These are phyloP conservation scores for Vitis hybrid DNA, from an alignment of 177 flowering plant genomes.

Conservation along the genomic window DNA sequence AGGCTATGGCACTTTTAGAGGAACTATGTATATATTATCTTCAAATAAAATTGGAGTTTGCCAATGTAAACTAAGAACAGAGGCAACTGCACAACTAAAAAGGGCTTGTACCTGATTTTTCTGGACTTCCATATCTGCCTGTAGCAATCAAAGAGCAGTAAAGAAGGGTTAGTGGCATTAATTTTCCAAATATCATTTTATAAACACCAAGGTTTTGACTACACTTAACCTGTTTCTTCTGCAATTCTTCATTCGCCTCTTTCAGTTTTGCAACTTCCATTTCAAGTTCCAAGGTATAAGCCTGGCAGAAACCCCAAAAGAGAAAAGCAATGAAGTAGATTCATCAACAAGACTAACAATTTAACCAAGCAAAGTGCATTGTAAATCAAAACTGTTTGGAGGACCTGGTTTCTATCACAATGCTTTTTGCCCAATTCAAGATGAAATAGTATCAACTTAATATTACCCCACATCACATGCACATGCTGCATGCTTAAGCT, in stretches of 20 bases:
- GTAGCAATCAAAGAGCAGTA: slow-evolving; percentile 16
- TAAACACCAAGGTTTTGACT: neutral
- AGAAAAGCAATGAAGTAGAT: neutral
- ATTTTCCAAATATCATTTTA: neutral
- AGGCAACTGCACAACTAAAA: neutral
- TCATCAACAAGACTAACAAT: neutral
- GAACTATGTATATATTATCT: no score
- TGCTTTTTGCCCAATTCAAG: no score
- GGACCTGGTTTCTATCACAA: no score
- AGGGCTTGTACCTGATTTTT: slow-evolving; percentile 31
- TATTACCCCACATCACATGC: no score
- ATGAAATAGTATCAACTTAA: no score
- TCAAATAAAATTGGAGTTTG: no score
- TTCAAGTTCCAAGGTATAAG: slow-evolving; percentile 50
- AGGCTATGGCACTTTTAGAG: no score
- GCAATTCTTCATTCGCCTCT: slow-evolving; percentile 40
- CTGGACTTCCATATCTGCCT: slow-evolving; percentile 38
- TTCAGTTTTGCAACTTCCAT: slow-evolving; percentile 48
- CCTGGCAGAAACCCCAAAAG: slow-evolving; percentile 24
- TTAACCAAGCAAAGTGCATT: neutral
- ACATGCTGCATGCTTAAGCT: no score
- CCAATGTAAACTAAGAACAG: neutral
- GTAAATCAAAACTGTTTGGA: neutral
- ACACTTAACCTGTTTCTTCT: slow-evolving; percentile 39
- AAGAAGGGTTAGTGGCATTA: neutral